A percentile compares a stretch with the other conserved stretches of the same genome.
phyloP scores from a whole-genome alignment of 352 stramenopile species.

The Pythium insidiosum region DNA sequence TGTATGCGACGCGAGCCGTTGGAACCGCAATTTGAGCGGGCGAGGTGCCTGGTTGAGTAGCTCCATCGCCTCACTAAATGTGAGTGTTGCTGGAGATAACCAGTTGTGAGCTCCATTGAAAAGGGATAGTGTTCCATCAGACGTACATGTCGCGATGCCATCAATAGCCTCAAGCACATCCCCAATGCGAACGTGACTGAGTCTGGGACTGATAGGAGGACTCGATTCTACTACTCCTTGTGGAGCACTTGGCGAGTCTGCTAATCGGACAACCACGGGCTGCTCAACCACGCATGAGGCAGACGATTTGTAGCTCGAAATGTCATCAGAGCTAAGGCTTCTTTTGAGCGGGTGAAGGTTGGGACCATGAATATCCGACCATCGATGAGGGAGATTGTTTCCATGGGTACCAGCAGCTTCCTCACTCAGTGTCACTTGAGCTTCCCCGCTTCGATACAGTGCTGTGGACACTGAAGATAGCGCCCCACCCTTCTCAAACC shows the following conservation, averaged over 20 bases:
- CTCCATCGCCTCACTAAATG: constrained; percentile 40
- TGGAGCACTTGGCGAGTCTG: no score
- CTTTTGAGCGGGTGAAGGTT: no score
- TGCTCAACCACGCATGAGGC: constrained; percentile 39
- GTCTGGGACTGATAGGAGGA: constrained; percentile 3
- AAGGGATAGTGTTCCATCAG: no score
- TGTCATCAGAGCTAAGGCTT: constrained; percentile 55
- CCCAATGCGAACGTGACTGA: constrained; percentile 28
- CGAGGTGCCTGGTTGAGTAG: constrained; percentile 44
- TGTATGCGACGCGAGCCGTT: constrained; percentile 13
- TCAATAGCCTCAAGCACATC: constrained; percentile 71
- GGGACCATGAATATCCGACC: no score
- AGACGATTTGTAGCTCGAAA: constrained; percentile 24
- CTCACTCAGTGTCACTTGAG: constrained; percentile 9
- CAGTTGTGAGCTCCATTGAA: no score
- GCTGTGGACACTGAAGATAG: constrained; percentile 12
- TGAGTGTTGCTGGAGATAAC: constrained; percentile 47
- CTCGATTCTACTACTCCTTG: no score
- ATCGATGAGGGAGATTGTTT: no score
- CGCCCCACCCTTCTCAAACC: not conserved
- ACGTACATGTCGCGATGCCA: constrained; percentile 63
- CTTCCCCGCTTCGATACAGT: constrained; percentile 1
- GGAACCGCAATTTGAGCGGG: constrained; percentile 62
- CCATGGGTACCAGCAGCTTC: constrained; percentile 1
- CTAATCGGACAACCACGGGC: constrained; percentile 31